Base-by-base conservation (phyloP, 2,329 filamentous ascomycete genomes). In the Talaromyces sp. region DNA sequence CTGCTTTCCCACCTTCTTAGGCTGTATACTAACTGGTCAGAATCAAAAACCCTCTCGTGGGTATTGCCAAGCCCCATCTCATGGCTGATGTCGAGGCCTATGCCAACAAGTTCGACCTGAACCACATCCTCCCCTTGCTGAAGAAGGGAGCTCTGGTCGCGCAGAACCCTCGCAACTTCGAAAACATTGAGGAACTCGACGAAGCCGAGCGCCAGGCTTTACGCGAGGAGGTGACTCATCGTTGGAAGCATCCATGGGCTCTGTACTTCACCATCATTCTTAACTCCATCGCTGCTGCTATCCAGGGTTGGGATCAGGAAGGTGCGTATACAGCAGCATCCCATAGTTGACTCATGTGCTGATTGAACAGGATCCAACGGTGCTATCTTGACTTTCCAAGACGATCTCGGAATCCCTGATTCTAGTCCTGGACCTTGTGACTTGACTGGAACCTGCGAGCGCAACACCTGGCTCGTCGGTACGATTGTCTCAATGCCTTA, bases 391-490 rank as follows among this genome's bases (percentile, higher is more conserved):
- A 81, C 78, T 10, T 85, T 84, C 69, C 82, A 83, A 5, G 70
- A 72, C 19, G 78, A 75, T 11, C 78, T 83, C 50, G 78, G 77
- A 41, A 86, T 83, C 27, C 73, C 75, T 1, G 73, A 84, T 64
- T 56, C 73, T 25, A 70, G 73, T 49, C 77, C 78, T 17, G 71
- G 77, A 3, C 49, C 35, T 41, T 67, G 65, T 56, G 58, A 59
- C 33, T 78, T 80, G 37, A 74, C 74, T 4, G 75, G 75, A 11
- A 58, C 58, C 43, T 64, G 65, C 35, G 49, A 49, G 15, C 54
- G 49, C 43, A 84, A 87, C 70, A 79, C 80, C 19, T 87, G 85
- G 81, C 79, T 90, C 37, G 80, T 90, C n/a, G 90, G 90, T 52
- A 76, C 90, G 2, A 80, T 92, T 68, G 92, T 92, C 67, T 73